These are phyloP conservation scores for Moricandia moricandioides DNA, from an alignment of 345 rosid genomes.

Conservation along the genomic window DNA sequence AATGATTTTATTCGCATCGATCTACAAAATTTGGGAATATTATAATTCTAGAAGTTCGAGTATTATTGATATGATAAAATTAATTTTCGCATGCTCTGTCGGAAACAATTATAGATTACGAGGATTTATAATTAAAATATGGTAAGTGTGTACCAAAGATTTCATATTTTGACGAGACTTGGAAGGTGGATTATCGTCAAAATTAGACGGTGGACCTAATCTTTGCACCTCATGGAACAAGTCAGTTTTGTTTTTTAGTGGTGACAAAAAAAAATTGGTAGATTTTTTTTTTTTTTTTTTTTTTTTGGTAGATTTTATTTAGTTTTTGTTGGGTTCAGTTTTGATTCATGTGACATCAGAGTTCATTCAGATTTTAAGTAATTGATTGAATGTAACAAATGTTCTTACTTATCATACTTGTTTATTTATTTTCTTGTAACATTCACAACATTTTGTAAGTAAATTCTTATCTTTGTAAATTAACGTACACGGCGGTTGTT, in stretches of 20 bases:
- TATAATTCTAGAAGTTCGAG: neutral
- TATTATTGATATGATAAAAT: neutral
- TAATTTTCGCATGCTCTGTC: neutral
- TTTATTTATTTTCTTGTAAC: neutral
- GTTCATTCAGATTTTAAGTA: neutral
- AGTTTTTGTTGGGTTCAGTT: neutral
- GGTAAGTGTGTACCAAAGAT: neutral
- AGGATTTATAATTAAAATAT: neutral
- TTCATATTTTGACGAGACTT: constrained; percentile 27
- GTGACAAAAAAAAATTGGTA: neutral
- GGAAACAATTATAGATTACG: neutral
- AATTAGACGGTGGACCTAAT: constrained; percentile 34
- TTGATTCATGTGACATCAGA: neutral
- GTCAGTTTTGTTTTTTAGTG: constrained; percentile 4
- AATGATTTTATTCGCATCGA: neutral
- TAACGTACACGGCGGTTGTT: neutral
- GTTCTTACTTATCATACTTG: neutral
- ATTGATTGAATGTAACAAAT: neutral
- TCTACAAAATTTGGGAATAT: neutral
- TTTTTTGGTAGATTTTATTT: neutral
- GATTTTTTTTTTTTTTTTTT: neutral
- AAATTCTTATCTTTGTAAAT: neutral
- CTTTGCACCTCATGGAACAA: constrained; percentile 24
- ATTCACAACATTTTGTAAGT: neutral
- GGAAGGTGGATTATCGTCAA: constrained; percentile 25